Percentiles rank a stretch among this genome's conserved stretches.
Evolutionary conservation across 208 protist genomes (phyloP).

Genomic region (Trypanosoma mega): DNA sequence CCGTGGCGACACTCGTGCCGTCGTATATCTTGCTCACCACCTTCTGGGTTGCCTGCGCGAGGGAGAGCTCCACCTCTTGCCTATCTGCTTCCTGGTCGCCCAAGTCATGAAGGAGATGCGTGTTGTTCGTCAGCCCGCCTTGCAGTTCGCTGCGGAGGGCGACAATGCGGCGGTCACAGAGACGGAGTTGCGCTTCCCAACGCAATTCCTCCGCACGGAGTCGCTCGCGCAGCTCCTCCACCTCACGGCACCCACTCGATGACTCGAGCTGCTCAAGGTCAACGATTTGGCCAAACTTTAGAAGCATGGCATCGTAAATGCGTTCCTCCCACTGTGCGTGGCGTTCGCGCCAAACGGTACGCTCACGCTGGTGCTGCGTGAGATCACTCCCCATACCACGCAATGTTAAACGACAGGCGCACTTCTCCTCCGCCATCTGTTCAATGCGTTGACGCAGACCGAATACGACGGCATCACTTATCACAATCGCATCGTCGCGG

Average conservation of each 20-base stretch:
- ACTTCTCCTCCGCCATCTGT: slow-evolving; percentile 82
- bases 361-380: slow-evolving; percentile 63
- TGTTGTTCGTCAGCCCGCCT: slow-evolving; percentile 72
- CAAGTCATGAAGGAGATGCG: slow-evolving; percentile 83
- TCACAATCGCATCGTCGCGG: slow-evolving; percentile 66
- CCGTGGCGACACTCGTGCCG: slow-evolving; percentile 73
- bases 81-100: slow-evolving; percentile 77
- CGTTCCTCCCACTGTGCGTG: slow-evolving; percentile 82
- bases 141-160: slow-evolving; percentile 71
- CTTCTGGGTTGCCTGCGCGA: slow-evolving; percentile 76
- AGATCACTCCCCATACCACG: slow-evolving; percentile 56
- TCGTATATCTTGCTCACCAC: slow-evolving; percentile 60
- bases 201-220: slow-evolving; percentile 78
- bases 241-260: slow-evolving; percentile 78
- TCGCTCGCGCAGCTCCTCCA: slow-evolving; percentile 89
- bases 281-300: slow-evolving; percentile 94
- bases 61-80: slow-evolving; percentile 66
- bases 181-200: slow-evolving; percentile 69
- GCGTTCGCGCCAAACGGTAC: slow-evolving; percentile 62
- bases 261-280: slow-evolving; percentile 92
- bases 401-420: slow-evolving; percentile 43
- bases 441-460: slow-evolving; percentile 69
- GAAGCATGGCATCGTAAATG: slow-evolving; percentile 93
- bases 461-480: slow-evolving; percentile 63
- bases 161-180: slow-evolving; percentile 66